These are phyloP conservation scores for Russula lepida DNA, from an alignment of 768 basidiomycete species.

Conservation along the genomic window DNA sequence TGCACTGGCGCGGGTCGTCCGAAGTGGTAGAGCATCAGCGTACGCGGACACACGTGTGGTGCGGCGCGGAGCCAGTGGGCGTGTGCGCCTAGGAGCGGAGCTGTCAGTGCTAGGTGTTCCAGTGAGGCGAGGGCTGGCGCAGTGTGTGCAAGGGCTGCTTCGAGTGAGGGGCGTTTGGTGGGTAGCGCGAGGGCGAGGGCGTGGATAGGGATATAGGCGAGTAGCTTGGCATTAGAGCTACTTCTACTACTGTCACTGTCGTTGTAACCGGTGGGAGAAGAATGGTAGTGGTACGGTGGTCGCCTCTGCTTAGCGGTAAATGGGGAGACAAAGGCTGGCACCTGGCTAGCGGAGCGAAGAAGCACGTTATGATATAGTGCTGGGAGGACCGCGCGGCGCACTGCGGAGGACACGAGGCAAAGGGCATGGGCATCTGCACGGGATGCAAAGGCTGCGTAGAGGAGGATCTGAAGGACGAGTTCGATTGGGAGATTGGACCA, in stretches of 20 bases:
- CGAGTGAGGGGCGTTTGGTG: constrained; percentile 19
- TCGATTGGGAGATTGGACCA: constrained; percentile 19
- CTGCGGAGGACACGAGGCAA: constrained; percentile 22
- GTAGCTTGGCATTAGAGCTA: not conserved
- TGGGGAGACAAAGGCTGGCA: constrained; percentile 18
- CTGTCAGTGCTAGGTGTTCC: constrained; percentile 16
- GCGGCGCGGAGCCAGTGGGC: constrained; percentile 19
- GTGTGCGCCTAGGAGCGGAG: constrained; percentile 20
- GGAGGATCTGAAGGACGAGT: constrained; percentile 16
- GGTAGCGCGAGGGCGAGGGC: constrained; percentile 20
- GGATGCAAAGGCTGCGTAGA: constrained; percentile 16
- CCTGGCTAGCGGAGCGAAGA: constrained; percentile 19
- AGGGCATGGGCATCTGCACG: constrained; percentile 14
- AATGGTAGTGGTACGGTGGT: not conserved
- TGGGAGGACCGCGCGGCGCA: constrained; percentile 20
- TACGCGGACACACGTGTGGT: constrained; percentile 11
- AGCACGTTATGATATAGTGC: constrained; percentile 19
- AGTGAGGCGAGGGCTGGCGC: constrained; percentile 14
- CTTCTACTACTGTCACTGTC: not conserved
- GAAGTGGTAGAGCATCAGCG: constrained; percentile 21
- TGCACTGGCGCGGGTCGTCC: constrained; percentile 16
- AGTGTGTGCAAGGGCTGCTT: constrained; percentile 11
- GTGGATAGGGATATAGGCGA: constrained; percentile 9
- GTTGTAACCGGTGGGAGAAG: not conserved
- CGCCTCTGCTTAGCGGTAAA: constrained; percentile 9